phyloP scores from a whole-genome alignment of 140 eudicot species.

The Ambrosia hybrid region DNA sequence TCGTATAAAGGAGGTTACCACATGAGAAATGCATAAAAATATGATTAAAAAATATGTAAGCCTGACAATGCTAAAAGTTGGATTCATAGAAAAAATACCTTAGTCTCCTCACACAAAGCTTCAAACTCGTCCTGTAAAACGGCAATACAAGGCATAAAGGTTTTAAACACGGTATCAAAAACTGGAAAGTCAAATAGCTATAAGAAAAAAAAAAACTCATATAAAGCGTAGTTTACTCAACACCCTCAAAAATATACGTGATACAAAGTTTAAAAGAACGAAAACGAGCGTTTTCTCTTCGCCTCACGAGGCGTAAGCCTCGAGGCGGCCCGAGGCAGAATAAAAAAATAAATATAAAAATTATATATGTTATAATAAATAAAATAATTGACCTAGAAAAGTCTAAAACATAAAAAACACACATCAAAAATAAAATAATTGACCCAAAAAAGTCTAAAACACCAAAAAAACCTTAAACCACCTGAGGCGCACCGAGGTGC shows the following conservation, averaged over 20 bases:
- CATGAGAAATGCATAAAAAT: background rate
- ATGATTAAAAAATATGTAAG: background rate
- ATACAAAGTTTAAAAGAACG: no score
- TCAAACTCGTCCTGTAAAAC: constrained; percentile 60
- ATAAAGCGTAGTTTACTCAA: background rate
- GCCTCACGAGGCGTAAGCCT: no score
- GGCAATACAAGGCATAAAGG: constrained; percentile 21
- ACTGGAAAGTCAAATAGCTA: constrained; percentile 15
- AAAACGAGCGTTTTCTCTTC: no score
- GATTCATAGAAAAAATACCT: constrained; percentile 41
- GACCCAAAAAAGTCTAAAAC: no score
- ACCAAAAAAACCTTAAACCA: no score
- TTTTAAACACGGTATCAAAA: background rate
- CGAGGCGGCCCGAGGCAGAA: no score
- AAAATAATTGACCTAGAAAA: no score
- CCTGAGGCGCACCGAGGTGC: no score
- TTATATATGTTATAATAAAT: no score
- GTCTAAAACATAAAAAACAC: no score
- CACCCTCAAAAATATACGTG: background rate
- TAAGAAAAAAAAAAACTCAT: background rate
- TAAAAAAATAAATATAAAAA: no score
- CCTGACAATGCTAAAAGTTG: background rate
- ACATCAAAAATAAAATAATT: no score
- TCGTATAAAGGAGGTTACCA: background rate
- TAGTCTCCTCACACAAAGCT: constrained; percentile 45